These are phyloP conservation scores for Penicillium hordei DNA, from an alignment of 2,329 filamentous ascomycete genomes.

Conservation along the genomic window DNA sequence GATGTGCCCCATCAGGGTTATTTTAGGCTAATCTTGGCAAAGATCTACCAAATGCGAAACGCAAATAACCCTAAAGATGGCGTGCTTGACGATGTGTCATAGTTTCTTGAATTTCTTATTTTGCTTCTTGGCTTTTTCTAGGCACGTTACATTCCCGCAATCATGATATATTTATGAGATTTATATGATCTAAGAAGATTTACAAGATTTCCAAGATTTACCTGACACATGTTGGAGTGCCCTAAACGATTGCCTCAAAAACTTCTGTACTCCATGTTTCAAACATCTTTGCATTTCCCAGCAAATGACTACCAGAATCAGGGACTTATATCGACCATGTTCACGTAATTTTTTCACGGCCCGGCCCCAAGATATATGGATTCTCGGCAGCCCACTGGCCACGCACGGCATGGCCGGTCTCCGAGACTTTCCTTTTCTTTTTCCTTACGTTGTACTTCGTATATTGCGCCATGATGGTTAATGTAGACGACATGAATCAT, in stretches of 20 bases:
- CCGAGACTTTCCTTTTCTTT: neutral
- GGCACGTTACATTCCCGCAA: neutral
- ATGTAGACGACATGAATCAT: neutral
- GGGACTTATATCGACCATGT: neutral
- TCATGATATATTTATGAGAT: neutral
- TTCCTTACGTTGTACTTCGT: neutral
- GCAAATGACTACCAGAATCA: no score
- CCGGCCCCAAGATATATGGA: neutral
- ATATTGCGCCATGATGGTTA: neutral
- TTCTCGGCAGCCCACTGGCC: neutral
- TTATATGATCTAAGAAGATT: no score
- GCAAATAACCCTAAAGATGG: conserved; percentile 1
- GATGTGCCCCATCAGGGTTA: neutral
- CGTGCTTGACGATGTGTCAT: conserved; percentile 12
- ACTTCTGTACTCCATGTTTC: neutral
- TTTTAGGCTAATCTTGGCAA: neutral
- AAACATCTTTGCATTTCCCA: neutral
- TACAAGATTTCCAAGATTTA: no score
- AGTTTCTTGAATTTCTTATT: neutral
- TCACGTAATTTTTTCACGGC: neutral
- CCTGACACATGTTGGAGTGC: neutral
- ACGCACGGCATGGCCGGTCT: neutral
- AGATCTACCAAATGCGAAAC: neutral
- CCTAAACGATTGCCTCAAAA: neutral
- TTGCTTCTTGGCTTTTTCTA: neutral